These are phyloP conservation scores for Lactarius indigo DNA, from an alignment of 768 basidiomycete species.

Conservation along the genomic window DNA sequence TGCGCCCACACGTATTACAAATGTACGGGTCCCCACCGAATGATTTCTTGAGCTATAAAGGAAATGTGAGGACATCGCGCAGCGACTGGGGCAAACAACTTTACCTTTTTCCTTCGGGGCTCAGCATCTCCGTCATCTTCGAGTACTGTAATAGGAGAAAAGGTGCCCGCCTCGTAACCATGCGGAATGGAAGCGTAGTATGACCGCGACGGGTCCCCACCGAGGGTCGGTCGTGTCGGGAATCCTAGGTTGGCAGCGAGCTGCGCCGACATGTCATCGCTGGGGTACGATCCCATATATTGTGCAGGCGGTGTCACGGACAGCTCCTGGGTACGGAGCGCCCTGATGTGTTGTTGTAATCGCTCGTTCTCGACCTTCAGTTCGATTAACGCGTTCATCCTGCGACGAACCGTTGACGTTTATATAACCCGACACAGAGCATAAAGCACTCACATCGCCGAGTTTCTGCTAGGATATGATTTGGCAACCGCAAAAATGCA, in stretches of 20 bases:
- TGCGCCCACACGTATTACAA: conserved; percentile 89
- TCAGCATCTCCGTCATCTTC: conserved; percentile 52
- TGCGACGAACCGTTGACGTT: conserved; percentile 28
- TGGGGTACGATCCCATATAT: conserved; percentile 19
- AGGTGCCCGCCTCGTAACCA: conserved; percentile 14
- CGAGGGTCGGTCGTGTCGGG: conserved; percentile 3
- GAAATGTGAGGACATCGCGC: not conserved
- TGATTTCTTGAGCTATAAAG: conserved; percentile 35
- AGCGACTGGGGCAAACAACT: conserved; percentile 13
- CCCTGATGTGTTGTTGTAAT: conserved; percentile 57
- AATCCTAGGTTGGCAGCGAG: conserved; percentile 16
- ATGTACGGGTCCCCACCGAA: conserved; percentile 67
- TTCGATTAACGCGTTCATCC: conserved; percentile 73
- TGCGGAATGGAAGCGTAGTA: conserved; percentile 17
- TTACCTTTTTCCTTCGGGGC: conserved; percentile 62
- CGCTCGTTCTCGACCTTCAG: conserved; percentile 86
- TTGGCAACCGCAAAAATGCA: conserved; percentile 75
- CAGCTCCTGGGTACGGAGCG: conserved; percentile 34
- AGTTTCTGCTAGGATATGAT: conserved; percentile 73
- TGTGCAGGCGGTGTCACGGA: conserved; percentile 20
- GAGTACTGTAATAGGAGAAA: conserved; percentile 20
- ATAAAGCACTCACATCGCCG: conserved; percentile 50
- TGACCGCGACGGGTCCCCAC: conserved; percentile 12
- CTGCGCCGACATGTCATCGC: conserved; percentile 19
- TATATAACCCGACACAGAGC: conserved; percentile 2